Base-by-base conservation (phyloP, 1,139 yeast species). In the Kodamaea arcana region DNA sequence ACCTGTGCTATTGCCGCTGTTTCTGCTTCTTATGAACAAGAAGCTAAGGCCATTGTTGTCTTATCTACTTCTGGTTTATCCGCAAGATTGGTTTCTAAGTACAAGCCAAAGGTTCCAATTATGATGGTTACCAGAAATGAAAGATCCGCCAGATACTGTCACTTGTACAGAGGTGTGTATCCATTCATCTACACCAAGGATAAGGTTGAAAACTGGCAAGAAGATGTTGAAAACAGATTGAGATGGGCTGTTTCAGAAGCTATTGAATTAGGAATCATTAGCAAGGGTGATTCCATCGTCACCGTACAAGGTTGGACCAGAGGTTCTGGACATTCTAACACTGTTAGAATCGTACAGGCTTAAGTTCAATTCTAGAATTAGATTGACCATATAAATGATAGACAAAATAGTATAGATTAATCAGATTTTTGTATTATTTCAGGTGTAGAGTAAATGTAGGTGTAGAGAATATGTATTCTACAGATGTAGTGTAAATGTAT, bases 251-350 rank as follows among this genome's bases (percentile, higher is more conserved):
- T 92, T 65, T 75, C 81, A 51, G 90, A 84, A 73, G 97, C 96
- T 51, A 75, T 83, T 58, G 83, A 78, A 48, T 78, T 90, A 56
- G 95, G 95, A 50, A 80, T 92, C 65, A 73, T 92, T 63, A 69
- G 72, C 56, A 79, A 80, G 68, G 96, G 96, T 65, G 97, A 88
- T 65, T 74, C 85, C 42, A 84, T 88, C 56, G 88, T 92, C 52
- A 86, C 95, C 59, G 84, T 92, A 62, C 98, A 92, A 78, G 98
- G 98, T 64, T 92, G 96, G 94, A 86, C 95, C 60, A 85, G 94
- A 65, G 98, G 98, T 71, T 76, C 90, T 48, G 99, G 98, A 62
- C 96, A 92, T 80, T 85, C 98, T 60, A 92, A 92, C 83, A 92
- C 98, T 48, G 80, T 92, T 67, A 92, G 97, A 78, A 64, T 72